Conservation (phyloP, 495 filamentous ascomycete genomes). For the Oidiodendron maius region DNA sequence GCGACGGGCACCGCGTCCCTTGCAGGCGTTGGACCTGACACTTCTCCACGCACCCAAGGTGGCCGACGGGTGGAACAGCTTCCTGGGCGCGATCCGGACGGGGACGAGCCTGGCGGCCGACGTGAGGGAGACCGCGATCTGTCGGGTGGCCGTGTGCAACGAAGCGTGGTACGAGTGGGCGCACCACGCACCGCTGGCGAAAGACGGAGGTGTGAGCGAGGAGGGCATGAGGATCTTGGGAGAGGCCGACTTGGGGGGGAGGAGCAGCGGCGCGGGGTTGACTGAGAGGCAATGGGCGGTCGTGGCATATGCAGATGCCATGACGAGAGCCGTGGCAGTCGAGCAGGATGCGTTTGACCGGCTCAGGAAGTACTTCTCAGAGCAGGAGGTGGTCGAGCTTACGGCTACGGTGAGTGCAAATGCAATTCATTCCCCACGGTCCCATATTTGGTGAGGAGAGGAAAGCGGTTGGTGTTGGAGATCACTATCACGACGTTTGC, state of each 20-base stretch:
- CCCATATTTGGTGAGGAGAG: neutral
- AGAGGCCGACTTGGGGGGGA: conserved; percentile 1
- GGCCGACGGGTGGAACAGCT: conserved; percentile 76
- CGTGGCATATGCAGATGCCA: conserved; percentile 66
- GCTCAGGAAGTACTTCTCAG: conserved; percentile 52
- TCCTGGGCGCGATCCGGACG: conserved; percentile 69
- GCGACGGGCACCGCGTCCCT: conserved; percentile 55
- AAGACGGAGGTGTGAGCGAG: conserved; percentile 21
- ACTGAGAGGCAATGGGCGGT: conserved; percentile 57
- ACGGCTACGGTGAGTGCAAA: conserved; percentile 48
- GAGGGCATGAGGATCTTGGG: conserved; percentile 19
- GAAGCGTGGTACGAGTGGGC: conserved; percentile 74
- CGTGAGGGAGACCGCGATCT: conserved; percentile 67
- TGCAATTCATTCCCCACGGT: too few relatives aligned
- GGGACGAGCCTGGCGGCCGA: conserved; percentile 52
- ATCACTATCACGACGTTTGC: too few relatives aligned
- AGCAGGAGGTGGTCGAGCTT: conserved; percentile 71
- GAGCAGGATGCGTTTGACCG: conserved; percentile 54
- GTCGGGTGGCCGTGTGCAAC: conserved; percentile 68
- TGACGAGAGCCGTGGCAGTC: conserved; percentile 62
- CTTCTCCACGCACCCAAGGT: conserved; percentile 68
- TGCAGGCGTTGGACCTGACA: conserved; percentile 66
- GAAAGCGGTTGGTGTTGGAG: neutral
- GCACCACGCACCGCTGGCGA: conserved; percentile 62
- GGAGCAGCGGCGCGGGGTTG: conserved; percentile 24